These are phyloP conservation scores for Ceratocystis albifundus DNA, from an alignment of 2,329 filamentous ascomycete genomes.

Conservation along the genomic window DNA sequence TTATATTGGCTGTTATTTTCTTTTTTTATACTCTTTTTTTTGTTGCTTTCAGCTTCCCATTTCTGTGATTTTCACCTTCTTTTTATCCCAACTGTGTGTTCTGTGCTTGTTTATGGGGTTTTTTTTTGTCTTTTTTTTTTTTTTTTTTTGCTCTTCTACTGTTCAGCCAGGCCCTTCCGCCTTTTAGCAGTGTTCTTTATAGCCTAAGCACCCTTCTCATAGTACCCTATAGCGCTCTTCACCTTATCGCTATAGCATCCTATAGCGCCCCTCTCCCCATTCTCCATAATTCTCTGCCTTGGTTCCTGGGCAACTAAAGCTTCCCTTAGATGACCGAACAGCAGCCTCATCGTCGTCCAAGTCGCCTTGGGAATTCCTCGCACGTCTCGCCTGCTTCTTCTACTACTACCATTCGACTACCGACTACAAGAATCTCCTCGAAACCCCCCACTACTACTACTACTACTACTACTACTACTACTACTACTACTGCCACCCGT, in stretches of 20 bases:
- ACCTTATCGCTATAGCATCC: neutral
- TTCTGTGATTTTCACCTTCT: neutral
- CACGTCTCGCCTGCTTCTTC: constrained; percentile 8
- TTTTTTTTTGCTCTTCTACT: neutral
- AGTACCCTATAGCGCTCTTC: neutral
- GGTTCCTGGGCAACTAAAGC: constrained; percentile 22
- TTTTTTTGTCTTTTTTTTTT: neutral
- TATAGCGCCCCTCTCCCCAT: neutral
- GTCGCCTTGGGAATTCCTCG: constrained; percentile 15
- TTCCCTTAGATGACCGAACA: constrained; percentile 22
- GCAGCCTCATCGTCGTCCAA: constrained; percentile 6
- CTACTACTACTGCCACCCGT: neutral
- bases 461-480: neutral
- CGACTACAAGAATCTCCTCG: neutral
- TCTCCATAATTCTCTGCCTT: constrained; percentile 19
- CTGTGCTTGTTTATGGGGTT: neutral
- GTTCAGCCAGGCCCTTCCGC: neutral
- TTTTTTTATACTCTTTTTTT: neutral
- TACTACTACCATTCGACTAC: neutral
- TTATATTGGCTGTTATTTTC: neutral
- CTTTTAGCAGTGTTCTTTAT: neutral
- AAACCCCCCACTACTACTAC: too few species aligned
- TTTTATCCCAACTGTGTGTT: neutral
- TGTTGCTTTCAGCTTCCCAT: neutral
- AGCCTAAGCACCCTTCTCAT: neutral